Base-by-base conservation (phyloP, 1,284 basidiomycete genomes). In the Pyrrhoderma noxium region DNA sequence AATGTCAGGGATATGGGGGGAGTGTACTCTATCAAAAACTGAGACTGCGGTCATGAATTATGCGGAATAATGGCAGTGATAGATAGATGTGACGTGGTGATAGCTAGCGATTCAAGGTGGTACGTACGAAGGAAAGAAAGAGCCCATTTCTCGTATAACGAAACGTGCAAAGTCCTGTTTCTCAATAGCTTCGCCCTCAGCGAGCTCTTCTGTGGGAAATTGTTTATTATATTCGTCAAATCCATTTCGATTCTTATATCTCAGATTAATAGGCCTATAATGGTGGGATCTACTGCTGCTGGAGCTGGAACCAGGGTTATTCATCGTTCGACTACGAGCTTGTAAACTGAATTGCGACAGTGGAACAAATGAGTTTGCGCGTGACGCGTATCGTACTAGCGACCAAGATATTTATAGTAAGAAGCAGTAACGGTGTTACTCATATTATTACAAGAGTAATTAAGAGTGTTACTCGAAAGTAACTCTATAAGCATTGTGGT, bases 161-260 rank as follows among this genome's bases (percentile, higher is more conserved):
- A 63, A 67, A 40, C 64, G 58, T 0, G 64, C 63, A n/a, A 64
- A 41, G 5, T 64, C 64, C 27, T 59, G 58, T 38, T 60, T 53
- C 53, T 64, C 57, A 52, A 61, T 60, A n/a, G 63, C 61, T 18
- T 54, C 47, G 13, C 53, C 47, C 31, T 56, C 54, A 54, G 60
- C 53, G 47, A 56, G 42, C 22, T 18, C 25, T 27, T 53, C 47
- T 21, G 34, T 49, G 7, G 52, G 46, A 21, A 44, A 49, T 14
- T 22, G 45, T 8, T 34, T 44, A 25, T 18, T 55, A 44, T 56
- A 59, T 27, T 54, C 46, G 16, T 49, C 48, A 40, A 54, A 54
- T 22, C 53, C 53, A 42, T 54, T 54, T 18, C 34, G 25, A 9
- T 37, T 22, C 18, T 8, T 23, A 31, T 54, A 54, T 7, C 52